Evolutionary conservation across 352 stramenopile species (phyloP).

Genomic region (Lagenidium sp.): DNA sequence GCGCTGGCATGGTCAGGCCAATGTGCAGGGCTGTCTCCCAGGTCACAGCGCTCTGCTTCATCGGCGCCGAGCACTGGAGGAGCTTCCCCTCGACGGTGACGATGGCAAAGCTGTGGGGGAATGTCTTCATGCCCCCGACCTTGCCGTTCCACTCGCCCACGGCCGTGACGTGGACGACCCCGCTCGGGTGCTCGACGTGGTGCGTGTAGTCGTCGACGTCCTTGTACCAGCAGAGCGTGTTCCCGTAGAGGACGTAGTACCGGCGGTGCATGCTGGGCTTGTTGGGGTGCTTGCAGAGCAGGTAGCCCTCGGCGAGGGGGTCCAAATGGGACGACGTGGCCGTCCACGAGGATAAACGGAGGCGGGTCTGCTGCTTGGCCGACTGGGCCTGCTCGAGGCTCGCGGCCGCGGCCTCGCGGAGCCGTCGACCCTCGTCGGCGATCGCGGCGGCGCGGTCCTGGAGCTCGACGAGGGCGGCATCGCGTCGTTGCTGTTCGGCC

Average conservation of each 20-base stretch:
- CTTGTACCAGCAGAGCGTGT: slow-evolving; percentile 76
- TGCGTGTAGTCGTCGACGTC: slow-evolving; percentile 48
- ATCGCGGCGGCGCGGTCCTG: slow-evolving; percentile 14
- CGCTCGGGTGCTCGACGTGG: slow-evolving; percentile 34
- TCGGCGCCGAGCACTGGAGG: slow-evolving; percentile 49
- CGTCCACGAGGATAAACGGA: slow-evolving; percentile 52
- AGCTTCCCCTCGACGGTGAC: slow-evolving; percentile 62
- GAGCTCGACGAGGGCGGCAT: slow-evolving; percentile 11
- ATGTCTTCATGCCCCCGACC: slow-evolving; percentile 35
- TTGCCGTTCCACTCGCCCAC: slow-evolving; percentile 61
- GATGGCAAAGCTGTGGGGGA: slow-evolving; percentile 46
- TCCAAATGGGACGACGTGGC: slow-evolving; percentile 52
- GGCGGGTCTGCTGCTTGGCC: slow-evolving; percentile 34
- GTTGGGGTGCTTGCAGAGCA: slow-evolving; percentile 55
- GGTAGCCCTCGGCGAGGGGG: slow-evolving; percentile 55
- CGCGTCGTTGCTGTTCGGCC: slow-evolving; percentile 7
- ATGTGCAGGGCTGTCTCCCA: slow-evolving; percentile 70
- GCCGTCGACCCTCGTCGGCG: slow-evolving; percentile 22
- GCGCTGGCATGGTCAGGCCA: slow-evolving; percentile 58
- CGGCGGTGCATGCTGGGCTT: slow-evolving; percentile 57
- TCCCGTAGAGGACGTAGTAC: slow-evolving; percentile 74
- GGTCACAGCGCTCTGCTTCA: slow-evolving; percentile 48
- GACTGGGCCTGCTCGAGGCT: slow-evolving; percentile 50
- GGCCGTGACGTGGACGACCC: slow-evolving; percentile 53
- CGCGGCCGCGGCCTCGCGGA: slow-evolving; percentile 32